Conservation (phyloP, 345 rosid genomes). For the Aquilaria yunnanensis region DNA sequence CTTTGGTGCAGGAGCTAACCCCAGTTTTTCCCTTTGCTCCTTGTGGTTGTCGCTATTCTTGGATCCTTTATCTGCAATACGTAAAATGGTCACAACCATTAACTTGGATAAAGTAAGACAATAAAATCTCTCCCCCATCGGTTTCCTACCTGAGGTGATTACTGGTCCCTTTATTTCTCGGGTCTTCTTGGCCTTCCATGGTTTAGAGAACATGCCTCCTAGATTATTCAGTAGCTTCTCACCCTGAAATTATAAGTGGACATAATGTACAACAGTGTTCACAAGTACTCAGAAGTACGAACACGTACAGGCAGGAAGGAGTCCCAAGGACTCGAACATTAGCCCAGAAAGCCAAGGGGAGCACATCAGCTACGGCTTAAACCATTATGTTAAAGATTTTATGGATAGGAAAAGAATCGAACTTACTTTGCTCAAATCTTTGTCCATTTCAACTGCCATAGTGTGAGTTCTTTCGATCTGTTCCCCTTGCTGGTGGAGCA, state of each 20-base stretch:
- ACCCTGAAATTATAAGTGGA: constrained; percentile 45
- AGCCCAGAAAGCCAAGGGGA: not conserved
- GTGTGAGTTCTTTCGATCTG: constrained; percentile 75
- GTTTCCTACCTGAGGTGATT: constrained; percentile 46
- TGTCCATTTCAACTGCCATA: constrained; percentile 70
- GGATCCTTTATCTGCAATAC: constrained; percentile 37
- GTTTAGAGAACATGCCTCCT: constrained; percentile 90
- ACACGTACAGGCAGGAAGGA: not conserved
- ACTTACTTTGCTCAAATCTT: constrained; percentile 69
- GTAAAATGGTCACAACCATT: not conserved
- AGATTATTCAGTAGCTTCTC: constrained; percentile 85
- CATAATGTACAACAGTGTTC: not conserved
- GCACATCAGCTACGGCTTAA: not conserved
- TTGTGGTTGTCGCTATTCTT: constrained; percentile 36
- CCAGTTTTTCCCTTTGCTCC: constrained; percentile 70
- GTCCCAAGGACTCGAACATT: not conserved
- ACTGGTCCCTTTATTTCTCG: constrained; percentile 61
- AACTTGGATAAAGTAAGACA: not conserved
- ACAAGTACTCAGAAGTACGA: not conserved
- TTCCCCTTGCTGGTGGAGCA: constrained; percentile 82
- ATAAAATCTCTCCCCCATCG: not conserved
- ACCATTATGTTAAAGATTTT: not conserved
- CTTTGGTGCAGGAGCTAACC: constrained; percentile 35
- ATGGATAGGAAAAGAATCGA: not conserved
- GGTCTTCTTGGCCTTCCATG: constrained; percentile 95